Base-by-base conservation (phyloP, 176 grass and related monocot species). In the Rhynchospora pubera region DNA sequence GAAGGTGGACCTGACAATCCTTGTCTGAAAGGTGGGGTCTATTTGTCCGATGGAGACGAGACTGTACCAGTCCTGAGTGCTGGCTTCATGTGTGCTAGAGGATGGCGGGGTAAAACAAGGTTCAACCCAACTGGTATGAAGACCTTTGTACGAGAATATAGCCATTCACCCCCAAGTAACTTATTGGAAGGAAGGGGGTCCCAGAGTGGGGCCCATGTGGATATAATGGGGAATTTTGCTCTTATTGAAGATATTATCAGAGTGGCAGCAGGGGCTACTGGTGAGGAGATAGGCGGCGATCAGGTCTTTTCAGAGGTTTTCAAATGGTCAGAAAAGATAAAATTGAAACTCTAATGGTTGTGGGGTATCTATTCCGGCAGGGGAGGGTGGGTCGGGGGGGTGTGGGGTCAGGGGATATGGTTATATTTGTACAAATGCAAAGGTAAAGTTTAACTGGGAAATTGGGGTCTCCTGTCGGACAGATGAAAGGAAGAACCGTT, bases 161-260 rank as follows among this genome's bases (percentile, higher is more conserved):
- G 18, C 23, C 96, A 99, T 77, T 91, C 96, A 46, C 92, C 92
- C 24, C 92, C 96, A 14, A 85, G 87, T n/a, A 90, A 78, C 86
- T 88, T 99, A 48, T 87, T 99, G 9, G 90, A 95, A 91, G 96
- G 96, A n/a, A 82, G 92, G 79, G 96, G 96, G 21, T 93, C 96
- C 5, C 96, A 99, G 85, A 99, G 92, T 66, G 96, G 96, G 65
- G 92, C 92, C 0, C 96, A 99, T 79, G 96, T 99, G 67, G 96
- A 99, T 83, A 99, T 99, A 48, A 99, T 99, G 96, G 96, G 96
- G 6, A 99, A 99, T 57, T 99, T 99, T 48, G 96, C 96, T 79
- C 79, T 99, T 32, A 93, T 93, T 18, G 96, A 99, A 84, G 96
- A 99, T 89, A 66, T 99, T 19, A 93, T 99, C 79, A 90, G 92